Conservation (phyloP, 1,284 basidiomycete genomes). For the Ganoderma lucidum region DNA sequence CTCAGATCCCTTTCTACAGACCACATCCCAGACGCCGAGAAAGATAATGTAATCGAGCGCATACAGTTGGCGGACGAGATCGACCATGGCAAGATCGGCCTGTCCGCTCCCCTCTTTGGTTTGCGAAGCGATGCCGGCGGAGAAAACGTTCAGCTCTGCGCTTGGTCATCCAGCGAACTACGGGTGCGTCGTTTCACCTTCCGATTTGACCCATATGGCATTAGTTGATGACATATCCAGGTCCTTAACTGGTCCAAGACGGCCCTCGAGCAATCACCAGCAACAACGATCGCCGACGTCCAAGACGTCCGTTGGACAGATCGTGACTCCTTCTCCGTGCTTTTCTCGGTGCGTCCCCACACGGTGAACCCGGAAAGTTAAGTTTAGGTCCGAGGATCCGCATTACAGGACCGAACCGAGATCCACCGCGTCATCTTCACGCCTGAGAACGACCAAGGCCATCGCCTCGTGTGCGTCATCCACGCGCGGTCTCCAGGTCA, state of each 20-base stretch:
- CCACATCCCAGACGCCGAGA: constrained; percentile 38
- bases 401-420: constrained; percentile 52
- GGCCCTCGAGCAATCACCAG: constrained; percentile 9
- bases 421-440: constrained; percentile 43
- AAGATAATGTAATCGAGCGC: constrained; percentile 16
- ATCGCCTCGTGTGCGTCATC: constrained; percentile 10
- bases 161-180: constrained; percentile 55
- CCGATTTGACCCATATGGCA: no score
- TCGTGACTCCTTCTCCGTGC: constrained; percentile 36
- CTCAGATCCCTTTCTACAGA: constrained; percentile 53
- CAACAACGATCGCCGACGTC: constrained; percentile 38
- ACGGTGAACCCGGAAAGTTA: background rate
- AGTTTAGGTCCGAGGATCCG: constrained; percentile 4
- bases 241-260: constrained; percentile 15
- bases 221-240: constrained; percentile 8
- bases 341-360: constrained; percentile 12
- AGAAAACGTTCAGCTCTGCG: constrained; percentile 45
- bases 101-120: constrained; percentile 42
- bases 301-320: constrained; percentile 49
- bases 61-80: constrained; percentile 34
- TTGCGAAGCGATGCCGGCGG: constrained; percentile 42
- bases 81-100: constrained; percentile 42
- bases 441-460: constrained; percentile 29
- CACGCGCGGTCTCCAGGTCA: background rate
- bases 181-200: constrained; percentile 44